Evolutionary conservation across 352 stramenopile genomes (phyloP), one percentile per base, ranked within the genome.

Genomic region (Phytophthora cactorum): DNA sequence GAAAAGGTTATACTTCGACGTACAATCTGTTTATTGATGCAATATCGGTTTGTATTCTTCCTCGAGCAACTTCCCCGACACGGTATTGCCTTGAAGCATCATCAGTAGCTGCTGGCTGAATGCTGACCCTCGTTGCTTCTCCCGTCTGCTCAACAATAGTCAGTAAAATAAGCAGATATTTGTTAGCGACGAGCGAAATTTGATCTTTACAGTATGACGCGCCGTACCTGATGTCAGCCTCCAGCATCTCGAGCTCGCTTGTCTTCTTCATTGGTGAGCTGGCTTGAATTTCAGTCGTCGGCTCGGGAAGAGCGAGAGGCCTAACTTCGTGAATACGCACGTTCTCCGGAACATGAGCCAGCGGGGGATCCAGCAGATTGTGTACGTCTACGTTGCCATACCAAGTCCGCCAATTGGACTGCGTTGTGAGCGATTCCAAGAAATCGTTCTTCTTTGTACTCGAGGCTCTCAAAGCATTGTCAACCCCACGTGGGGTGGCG

Each of bases 381-480:
- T 71, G 44, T 10, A 72, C 34, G 28, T 88, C 70, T 25, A 81
- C 63, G 6, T 68, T 73, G 17, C 66, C 75, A 65, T 86, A 92
- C 82, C 82, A 90, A n/a, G 80, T 78, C 28, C 84, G 74, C 82
- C 82, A 92, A 12, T 68, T 71, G 3, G 80, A 79, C 11, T 81
- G 70, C 22, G 66, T 59, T 36, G 75, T 54, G 7, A 92, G 72
- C 9, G 72, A 77, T 41, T 84, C 70, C 1, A 92, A 51, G 52
- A 92, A 92, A 3, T 65, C 32, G 17, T 84, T 88, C 41, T 74
- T 71, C 50, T 67, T 76, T 9, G 15, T 22, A 17, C 22, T 45
- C 11, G 44, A 61, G 25, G 25, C 14, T 64, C 25, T 72, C 38
- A 49, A 59, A 58, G 46, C 32, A 49, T 66, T 66, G 12, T 62